phyloP scores from a whole-genome alignment of 805 yeast species.

The Kodamaea sagamina region DNA sequence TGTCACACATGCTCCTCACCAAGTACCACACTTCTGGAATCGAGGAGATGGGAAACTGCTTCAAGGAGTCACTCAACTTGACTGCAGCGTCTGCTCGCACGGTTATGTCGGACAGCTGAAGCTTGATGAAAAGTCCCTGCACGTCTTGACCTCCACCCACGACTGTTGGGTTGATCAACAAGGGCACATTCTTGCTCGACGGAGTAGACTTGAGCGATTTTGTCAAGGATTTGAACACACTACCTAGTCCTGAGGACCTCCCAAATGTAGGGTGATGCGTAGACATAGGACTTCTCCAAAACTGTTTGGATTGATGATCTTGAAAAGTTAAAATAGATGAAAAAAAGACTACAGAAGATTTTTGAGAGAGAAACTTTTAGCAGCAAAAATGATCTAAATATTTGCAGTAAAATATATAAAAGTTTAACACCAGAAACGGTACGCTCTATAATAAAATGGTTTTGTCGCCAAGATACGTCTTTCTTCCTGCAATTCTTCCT shows the following conservation, averaged over 20 bases:
- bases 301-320: not conserved
- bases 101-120: conserved; percentile 38
- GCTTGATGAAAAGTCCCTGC: conserved; percentile 39
- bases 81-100: conserved; percentile 52
- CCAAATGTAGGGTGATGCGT: conserved; percentile 35
- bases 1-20: conserved; percentile 54
- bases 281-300: conserved; percentile 16
- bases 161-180: conserved; percentile 42
- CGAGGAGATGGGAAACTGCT: conserved; percentile 54
- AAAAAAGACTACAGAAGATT: too few species aligned
- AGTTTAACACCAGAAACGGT: conserved; percentile 37
- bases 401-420: too few species aligned
- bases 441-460: conserved; percentile 37
- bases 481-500: conserved; percentile 34
- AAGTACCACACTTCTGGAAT: conserved; percentile 78
- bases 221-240: conserved; percentile 42
- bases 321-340: not conserved
- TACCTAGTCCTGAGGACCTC: conserved; percentile 38
- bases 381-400: too few species aligned
- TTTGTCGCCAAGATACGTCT: conserved; percentile 31
- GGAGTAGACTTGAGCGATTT: conserved; percentile 35
- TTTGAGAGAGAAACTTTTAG: too few species aligned
- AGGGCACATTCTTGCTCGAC: conserved; percentile 28
- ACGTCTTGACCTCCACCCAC: conserved; percentile 48
- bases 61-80: conserved; percentile 50